Conservation (phyloP, 2,329 filamentous ascomycete genomes). For the Lecanicillium sp. region DNA sequence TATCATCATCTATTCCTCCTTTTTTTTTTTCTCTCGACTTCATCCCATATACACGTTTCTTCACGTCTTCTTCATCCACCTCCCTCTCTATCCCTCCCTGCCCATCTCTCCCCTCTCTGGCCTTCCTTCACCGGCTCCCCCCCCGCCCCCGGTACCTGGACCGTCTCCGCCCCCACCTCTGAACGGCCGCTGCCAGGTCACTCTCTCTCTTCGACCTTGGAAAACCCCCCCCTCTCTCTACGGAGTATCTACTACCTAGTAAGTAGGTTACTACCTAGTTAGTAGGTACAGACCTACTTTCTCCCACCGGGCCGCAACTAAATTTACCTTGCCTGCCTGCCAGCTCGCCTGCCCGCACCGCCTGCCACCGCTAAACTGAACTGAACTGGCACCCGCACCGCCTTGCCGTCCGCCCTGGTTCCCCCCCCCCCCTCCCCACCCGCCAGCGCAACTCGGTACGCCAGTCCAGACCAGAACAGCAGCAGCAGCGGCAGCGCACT, state of each 20-base stretch:
- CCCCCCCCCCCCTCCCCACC: no score
- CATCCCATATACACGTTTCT: not conserved
- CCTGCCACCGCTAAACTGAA: not conserved
- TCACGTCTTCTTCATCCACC: not conserved
- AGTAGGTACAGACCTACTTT: no score
- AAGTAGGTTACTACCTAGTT: no score
- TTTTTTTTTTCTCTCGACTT: not conserved
- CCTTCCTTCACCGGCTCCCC: not conserved
- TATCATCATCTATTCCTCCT: not conserved
- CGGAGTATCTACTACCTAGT: no score
- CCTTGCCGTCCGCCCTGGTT: not conserved
- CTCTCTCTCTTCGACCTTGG: no score
- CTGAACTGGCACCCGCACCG: no score
- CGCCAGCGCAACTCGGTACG: not conserved
- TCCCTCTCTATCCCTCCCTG: not conserved
- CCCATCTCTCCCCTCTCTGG: not conserved
- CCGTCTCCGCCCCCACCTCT: constrained; percentile 5
- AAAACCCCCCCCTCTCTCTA: no score
- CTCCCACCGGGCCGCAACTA: not conserved
- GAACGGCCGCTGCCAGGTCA: no score
- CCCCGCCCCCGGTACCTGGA: not conserved
- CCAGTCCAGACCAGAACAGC: not conserved
- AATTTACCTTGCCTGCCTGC: not conserved
- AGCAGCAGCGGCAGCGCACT: no score
- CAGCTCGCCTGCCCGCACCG: not conserved